Evolutionary conservation across 768 basidiomycete genomes (phyloP), one percentile per base, ranked within the genome.

Genomic region (Mycena kentingensis): DNA sequence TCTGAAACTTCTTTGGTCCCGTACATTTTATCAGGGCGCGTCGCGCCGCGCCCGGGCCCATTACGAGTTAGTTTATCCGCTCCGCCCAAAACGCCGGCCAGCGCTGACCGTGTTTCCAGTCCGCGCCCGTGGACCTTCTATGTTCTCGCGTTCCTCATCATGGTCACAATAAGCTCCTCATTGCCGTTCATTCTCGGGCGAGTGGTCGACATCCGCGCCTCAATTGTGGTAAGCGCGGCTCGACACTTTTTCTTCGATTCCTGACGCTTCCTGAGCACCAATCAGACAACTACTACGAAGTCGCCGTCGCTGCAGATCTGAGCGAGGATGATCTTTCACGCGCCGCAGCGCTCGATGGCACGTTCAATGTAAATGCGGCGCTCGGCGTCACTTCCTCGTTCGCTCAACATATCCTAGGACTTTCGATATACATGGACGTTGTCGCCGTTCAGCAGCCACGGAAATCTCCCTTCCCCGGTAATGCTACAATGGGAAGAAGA

Each of bases 101-200:
- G 19, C 22, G 26, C 54, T 46, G 49, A 52, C 32, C n/a, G 16
- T 44, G 22, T 52, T 28, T 10, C 4, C 44, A 77, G 75, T 46
- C 39, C 60, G 16, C 67, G 73, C 11, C 67, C 66, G 16, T 77
- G 75, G 74, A 65, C 72, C 0, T 46, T 75, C 1, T 69, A 67
- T 39, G 61, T 76, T 10, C 4, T 73, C 5, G 66, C 70, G 45
- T 77, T 75, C 51, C 52, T 76, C 7, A 19, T 70, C n/a, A 60
- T 72, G 12, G 55, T 70, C n/a, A 27, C 52, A 5, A 35, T 67
- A 12, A 58, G 73, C 7, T 66, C 61, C 2, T 47, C 55, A 7
- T 49, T 73, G 24, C 55, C 75, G 3, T 76, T 76, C 54, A 51
- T 72, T 24, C 60, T 77, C 1, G 74, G 68, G 7, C 70, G 76